These are phyloP conservation scores for Rhizopogon vinicolor DNA, from an alignment of 768 basidiomycete genomes.

Conservation along the genomic window DNA sequence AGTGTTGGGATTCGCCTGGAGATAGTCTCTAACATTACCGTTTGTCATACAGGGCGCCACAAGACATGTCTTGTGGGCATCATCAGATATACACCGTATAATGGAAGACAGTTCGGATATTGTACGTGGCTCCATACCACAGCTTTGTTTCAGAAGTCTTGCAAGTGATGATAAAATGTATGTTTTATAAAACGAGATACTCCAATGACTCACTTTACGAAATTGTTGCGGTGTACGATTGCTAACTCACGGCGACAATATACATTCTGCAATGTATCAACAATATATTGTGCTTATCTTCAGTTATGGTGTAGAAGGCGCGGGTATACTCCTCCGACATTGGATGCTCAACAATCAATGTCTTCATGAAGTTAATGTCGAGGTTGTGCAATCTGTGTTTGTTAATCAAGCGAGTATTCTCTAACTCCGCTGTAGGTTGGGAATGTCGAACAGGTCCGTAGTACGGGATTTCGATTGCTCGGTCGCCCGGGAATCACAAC, in stretches of 20 bases:
- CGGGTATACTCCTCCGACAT: not conserved
- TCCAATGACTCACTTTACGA: slow-evolving; percentile 12
- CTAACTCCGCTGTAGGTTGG: no score
- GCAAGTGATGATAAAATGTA: not conserved
- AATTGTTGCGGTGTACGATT: not conserved
- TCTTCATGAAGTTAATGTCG: slow-evolving; percentile 17
- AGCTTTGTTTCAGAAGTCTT: slow-evolving; percentile 27
- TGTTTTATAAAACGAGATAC: no score
- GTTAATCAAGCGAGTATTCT: slow-evolving; percentile 16
- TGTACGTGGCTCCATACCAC: slow-evolving; percentile 29
- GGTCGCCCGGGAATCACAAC: not conserved
- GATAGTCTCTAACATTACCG: slow-evolving; percentile 26
- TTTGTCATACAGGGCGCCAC: slow-evolving; percentile 38
- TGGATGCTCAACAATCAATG: slow-evolving; percentile 7
- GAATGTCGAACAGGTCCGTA: no score
- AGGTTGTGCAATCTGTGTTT: slow-evolving; percentile 7
- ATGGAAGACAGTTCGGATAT: slow-evolving; percentile 31
- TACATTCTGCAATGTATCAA: slow-evolving; percentile 20
- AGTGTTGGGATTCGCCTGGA: slow-evolving; percentile 17
- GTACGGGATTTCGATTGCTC: not conserved
- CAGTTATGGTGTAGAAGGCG: not conserved
- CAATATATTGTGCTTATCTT: slow-evolving; percentile 5
- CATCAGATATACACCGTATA: slow-evolving; percentile 26
- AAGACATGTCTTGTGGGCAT: slow-evolving; percentile 14
- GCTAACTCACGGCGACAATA: slow-evolving; percentile 18